A percentile compares a stretch with the other conserved stretches of the same genome.
Evolutionary conservation across 805 yeast genomes (phyloP).

Genomic region (Yarrowia porcina): DNA sequence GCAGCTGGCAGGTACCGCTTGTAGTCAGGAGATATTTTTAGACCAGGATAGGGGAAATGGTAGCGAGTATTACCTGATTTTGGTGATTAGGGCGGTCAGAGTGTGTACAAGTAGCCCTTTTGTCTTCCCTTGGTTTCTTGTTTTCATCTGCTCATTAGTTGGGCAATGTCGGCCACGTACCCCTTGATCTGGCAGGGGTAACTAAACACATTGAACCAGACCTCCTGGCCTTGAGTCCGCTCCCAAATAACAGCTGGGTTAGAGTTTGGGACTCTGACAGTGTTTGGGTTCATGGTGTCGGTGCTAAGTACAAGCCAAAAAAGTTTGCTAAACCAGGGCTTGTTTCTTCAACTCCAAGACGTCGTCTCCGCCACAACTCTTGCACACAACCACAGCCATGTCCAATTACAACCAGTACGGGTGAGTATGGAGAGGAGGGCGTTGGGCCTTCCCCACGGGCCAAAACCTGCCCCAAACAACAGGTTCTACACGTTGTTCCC

Average conservation of each 20-base stretch:
- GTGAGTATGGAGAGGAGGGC: background rate
- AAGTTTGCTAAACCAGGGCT: conserved; percentile 8
- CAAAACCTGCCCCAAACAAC: background rate
- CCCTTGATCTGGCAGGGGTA: background rate
- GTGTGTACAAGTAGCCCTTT: too few relatives aligned
- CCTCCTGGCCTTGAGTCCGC: background rate
- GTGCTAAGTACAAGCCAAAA: conserved; percentile 5
- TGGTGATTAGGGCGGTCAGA: too few relatives aligned
- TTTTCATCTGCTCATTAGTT: too few relatives aligned
- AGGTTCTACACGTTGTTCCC: background rate
- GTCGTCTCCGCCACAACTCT: background rate
- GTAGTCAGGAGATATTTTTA: background rate
- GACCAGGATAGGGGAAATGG: background rate
- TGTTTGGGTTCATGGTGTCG: background rate
- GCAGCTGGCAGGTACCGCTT: conserved; percentile 4
- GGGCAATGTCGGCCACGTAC: too few relatives aligned
- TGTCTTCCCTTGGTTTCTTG: too few relatives aligned
- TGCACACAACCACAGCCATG: conserved; percentile 4
- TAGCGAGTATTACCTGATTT: too few relatives aligned
- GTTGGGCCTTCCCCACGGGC: background rate
- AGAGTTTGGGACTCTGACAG: background rate
- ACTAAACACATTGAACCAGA: background rate
- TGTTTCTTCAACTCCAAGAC: background rate
- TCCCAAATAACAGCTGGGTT: background rate
- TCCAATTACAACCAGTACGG: conserved; percentile 26